phyloP scores from a whole-genome alignment of 208 protist species.

The Acanthamoeba triangularis region DNA sequence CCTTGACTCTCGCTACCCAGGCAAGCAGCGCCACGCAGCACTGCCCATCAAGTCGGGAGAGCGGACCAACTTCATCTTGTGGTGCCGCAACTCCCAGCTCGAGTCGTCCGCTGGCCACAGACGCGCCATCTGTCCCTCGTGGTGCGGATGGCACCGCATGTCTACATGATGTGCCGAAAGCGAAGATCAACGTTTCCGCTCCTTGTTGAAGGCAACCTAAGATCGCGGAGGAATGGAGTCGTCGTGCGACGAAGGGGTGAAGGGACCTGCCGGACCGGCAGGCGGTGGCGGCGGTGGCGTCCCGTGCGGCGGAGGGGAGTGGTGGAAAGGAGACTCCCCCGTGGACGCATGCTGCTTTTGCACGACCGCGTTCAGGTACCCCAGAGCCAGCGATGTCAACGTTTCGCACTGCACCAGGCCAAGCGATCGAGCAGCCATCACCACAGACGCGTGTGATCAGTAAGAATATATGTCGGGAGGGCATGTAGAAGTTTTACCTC shows the following conservation, averaged over 20 bases:
- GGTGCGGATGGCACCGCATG: constrained; percentile 24
- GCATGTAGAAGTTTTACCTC: neutral
- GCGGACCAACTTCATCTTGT: constrained; percentile 44
- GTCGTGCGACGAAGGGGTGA: neutral
- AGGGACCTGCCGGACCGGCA: neutral
- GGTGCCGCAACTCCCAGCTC: neutral
- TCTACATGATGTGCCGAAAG: neutral
- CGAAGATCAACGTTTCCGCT: neutral
- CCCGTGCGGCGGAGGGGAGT: neutral
- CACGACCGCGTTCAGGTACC: neutral
- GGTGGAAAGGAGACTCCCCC: neutral
- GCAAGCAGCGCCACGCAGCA: constrained; percentile 36
- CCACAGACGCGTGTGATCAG: too few species aligned
- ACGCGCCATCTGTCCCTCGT: neutral
- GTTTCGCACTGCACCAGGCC: neutral
- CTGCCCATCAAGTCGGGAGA: neutral
- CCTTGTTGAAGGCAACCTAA: neutral
- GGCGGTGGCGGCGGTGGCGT: neutral
- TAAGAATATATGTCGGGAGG: too few species aligned
- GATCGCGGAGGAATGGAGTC: neutral
- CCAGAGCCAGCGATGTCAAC: neutral
- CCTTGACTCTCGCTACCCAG: neutral
- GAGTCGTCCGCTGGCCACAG: neutral
- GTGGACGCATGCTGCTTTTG: neutral
- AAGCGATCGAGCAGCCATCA: neutral